Evolutionary conservation across 176 grass and related monocot genomes (phyloP).

Genomic region (Pontederia crassipes): DNA sequence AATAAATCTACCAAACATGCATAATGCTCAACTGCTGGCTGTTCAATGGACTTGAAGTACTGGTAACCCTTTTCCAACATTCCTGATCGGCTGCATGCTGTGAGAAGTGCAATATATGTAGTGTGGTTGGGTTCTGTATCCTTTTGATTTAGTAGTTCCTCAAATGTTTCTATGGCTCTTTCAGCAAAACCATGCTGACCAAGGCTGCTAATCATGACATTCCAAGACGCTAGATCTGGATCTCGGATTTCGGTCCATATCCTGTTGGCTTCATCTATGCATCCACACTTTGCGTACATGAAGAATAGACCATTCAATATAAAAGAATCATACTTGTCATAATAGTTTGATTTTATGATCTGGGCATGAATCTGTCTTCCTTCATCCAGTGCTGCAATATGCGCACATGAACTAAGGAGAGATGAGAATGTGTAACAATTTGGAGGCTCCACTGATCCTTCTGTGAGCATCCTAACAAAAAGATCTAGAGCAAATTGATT

Average conservation of each 20-base stretch:
- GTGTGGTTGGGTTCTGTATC: conserved; percentile 25
- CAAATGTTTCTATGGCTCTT: conserved; percentile 21
- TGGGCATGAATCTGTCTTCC: conserved; percentile 36
- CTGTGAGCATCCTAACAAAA: conserved; percentile 25
- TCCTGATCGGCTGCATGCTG: conserved; percentile 24
- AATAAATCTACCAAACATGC: conserved; percentile 36
- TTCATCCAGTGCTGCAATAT: conserved; percentile 23
- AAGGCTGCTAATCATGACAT: conserved; percentile 31
- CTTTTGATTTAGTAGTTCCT: conserved; percentile 17
- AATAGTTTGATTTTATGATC: conserved; percentile 22
- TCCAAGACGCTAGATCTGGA: conserved; percentile 29
- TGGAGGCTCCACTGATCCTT: conserved; percentile 14
- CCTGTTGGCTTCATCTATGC: conserved; percentile 19
- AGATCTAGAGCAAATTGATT: conserved; percentile 15
- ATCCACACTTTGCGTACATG: conserved; percentile 30
- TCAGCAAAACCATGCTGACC: conserved; percentile 28
- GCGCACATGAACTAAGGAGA: conserved; percentile 29
- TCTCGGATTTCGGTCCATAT: conserved; percentile 22
- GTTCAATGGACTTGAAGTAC: conserved; percentile 31
- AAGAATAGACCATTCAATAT: conserved; percentile 24
- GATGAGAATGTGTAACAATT: conserved; percentile 29
- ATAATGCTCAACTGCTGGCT: conserved; percentile 30
- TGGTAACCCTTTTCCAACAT: conserved; percentile 27
- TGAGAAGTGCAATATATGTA: conserved; percentile 18
- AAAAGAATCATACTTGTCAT: conserved; percentile 15